Percentiles rank a stretch among this genome's conserved stretches.
phyloP scores from a whole-genome alignment of 441 rosid genomes.

The Croton setiger region DNA sequence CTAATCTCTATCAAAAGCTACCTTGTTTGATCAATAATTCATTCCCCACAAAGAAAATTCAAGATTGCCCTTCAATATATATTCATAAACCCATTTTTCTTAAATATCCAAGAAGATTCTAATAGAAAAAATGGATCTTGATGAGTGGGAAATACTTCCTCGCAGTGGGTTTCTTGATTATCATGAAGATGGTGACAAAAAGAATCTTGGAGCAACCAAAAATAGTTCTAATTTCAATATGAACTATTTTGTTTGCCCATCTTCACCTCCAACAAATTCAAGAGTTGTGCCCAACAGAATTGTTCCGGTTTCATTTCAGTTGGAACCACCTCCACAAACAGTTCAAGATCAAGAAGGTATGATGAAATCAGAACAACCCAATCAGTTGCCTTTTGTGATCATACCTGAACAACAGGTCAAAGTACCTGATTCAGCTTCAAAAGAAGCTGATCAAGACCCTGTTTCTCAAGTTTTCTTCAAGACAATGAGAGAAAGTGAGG shows the following conservation, averaged over 20 bases:
- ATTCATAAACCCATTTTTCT: conserved; percentile 13
- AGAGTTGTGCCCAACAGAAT: conserved; percentile 36
- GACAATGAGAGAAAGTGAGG: conserved; percentile 67
- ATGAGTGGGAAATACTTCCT: conserved; percentile 83
- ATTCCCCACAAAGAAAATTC: neutral
- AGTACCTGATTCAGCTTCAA: conserved; percentile 23
- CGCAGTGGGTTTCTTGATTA: conserved; percentile 41
- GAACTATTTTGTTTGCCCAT: conserved; percentile 62
- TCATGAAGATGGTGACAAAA: conserved; percentile 38
- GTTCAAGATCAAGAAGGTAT: conserved; percentile 22
- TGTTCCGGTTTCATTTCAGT: conserved; percentile 53
- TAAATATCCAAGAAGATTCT: neutral
- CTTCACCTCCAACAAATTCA: conserved; percentile 32
- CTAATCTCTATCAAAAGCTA: conserved; percentile 20
- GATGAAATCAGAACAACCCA: neutral
- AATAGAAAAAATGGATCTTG: conserved; percentile 52
- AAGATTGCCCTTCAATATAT: neutral
- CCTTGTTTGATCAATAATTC: conserved; percentile 32
- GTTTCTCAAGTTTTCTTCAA: conserved; percentile 81
- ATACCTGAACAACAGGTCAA: conserved; percentile 29
- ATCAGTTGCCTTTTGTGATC: conserved; percentile 25
- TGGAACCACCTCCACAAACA: conserved; percentile 49
- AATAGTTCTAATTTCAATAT: conserved; percentile 38
- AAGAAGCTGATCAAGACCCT: conserved; percentile 54
- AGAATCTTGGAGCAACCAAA: conserved; percentile 24